Evolutionary conservation across 129 eudicot species (phyloP), one percentile per base, ranked within the genome.

Genomic region (Flaveria bidentis): DNA sequence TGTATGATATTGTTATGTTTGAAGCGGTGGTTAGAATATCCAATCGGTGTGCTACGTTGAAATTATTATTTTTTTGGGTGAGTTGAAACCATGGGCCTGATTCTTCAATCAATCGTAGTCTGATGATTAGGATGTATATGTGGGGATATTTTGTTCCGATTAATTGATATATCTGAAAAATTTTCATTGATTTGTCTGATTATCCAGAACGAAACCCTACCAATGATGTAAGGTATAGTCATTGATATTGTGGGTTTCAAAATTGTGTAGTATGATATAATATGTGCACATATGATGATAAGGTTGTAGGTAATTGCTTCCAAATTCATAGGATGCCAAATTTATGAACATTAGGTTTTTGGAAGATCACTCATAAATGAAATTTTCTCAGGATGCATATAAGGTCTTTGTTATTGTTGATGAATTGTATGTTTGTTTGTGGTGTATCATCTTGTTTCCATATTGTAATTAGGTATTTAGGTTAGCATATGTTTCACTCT

Each of bases 171-270:
- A 18, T 70, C 26, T 2, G 57, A 46, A 33, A 8, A 0, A 8
- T 70, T 70, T 78, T 60, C 47, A 5, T 64, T 66, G 39, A 42
- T 65, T 53, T 67, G 72, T 25, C 65, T 23, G 78, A 80, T 16
- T 64, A 66, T 22, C 70, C 53, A 73, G 84, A 67, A 67, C 4
- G 75, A 74, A 67, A 74, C 80, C 84, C 84, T 80, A 67, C 84
- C 80, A 80, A 45, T 74, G 53, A 63, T 80, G 55, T 45, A 53
- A 71, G 84, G 80, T 74, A 46, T 80, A 26, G 84, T 55, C 69
- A 73, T 42, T 26, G 67, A 53, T 79, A 10, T 72, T 44, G 45
- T 61, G 76, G 58, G 26, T 28, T 20, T 36, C 30, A 14, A 50
- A 66, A 53, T 39, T 72, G 25, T 79, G 42, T 80, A n/a, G 10